These are phyloP conservation scores for Pholiota adiposa DNA, from an alignment of 1,284 basidiomycete genomes.

Conservation along the genomic window DNA sequence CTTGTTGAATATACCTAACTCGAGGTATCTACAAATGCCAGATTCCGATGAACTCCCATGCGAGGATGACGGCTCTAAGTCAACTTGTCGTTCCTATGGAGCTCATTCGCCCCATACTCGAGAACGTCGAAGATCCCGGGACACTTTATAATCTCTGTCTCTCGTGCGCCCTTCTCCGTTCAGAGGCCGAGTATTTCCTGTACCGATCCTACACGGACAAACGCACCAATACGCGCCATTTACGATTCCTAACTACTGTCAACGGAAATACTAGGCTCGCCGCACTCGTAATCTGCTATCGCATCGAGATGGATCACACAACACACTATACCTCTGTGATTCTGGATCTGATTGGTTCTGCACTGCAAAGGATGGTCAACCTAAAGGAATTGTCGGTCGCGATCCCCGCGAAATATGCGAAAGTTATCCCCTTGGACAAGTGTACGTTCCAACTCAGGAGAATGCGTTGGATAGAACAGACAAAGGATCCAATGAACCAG, in stretches of 20 bases:
- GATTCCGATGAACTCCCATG: no score
- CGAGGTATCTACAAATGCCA: no score
- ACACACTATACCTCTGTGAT: neutral
- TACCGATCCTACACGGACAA: neutral
- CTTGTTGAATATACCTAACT: no score
- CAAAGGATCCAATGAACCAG: neutral
- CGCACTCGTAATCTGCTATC: neutral
- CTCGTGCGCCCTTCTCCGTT: neutral
- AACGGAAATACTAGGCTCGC: neutral
- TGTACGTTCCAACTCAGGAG: neutral
- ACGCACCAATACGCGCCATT: neutral
- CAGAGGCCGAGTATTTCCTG: neutral
- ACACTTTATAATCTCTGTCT: neutral
- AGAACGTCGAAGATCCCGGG: neutral
- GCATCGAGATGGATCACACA: neutral
- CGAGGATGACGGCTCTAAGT: neutral
- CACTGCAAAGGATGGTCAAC: neutral
- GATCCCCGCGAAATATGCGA: neutral
- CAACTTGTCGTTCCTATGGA: neutral
- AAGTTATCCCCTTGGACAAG: neutral
- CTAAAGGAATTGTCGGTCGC: neutral
- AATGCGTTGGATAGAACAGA: neutral
- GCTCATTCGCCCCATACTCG: neutral
- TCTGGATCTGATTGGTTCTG: neutral
- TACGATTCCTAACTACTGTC: neutral